phyloP scores from a whole-genome alignment of 148 eudicot genomes.

The Persicaria maculosa region DNA sequence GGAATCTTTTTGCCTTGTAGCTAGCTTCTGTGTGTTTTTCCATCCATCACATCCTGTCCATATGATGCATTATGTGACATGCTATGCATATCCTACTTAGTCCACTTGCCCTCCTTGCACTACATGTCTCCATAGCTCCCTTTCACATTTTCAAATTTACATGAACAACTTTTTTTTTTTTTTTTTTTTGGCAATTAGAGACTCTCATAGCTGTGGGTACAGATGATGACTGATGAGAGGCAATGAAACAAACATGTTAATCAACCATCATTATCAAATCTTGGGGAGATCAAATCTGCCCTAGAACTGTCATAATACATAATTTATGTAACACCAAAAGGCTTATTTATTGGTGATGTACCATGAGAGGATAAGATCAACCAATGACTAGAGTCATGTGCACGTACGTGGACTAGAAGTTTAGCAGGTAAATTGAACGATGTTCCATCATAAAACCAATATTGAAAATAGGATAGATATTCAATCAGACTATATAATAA shows the following conservation, averaged over 20 bases:
- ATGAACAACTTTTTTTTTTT: background rate
- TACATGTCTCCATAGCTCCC: background rate
- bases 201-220: too few relatives aligned
- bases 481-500: too few relatives aligned
- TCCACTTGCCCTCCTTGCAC: slow-evolving; percentile 2
- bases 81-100: background rate
- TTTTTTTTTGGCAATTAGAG: background rate
- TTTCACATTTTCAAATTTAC: background rate
- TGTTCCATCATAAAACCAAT: too few relatives aligned
- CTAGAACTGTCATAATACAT: background rate
- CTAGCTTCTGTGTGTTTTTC: slow-evolving; percentile 9
- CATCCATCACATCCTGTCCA: slow-evolving; percentile 6
- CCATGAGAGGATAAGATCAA: background rate
- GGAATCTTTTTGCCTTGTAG: background rate
- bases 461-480: too few relatives aligned
- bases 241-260: background rate
- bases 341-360: background rate
- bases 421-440: too few relatives aligned
- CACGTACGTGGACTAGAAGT: too few relatives aligned
- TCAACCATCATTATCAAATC: slow-evolving; percentile 5
- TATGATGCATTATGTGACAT: background rate
- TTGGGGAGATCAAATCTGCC: slow-evolving; percentile 4
- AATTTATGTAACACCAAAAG: background rate
- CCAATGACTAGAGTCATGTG: too few relatives aligned
- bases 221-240: background rate